Evolutionary conservation across 768 basidiomycete species (phyloP), one percentile per base, ranked within the genome.

Genomic region (Wakefieldia striispora): DNA sequence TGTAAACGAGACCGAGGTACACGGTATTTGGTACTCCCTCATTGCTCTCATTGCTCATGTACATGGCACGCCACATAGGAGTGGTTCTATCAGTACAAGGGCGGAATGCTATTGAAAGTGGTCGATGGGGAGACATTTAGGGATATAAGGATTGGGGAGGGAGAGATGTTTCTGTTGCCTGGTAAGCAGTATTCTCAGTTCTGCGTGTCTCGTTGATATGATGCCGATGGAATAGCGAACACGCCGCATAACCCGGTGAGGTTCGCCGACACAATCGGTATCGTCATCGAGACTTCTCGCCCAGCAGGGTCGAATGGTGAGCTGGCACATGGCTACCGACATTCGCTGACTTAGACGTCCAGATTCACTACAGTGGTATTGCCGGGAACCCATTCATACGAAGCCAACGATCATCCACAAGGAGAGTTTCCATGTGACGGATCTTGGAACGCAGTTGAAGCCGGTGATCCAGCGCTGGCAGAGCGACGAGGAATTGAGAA

Each of bases 41-140:
- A 27, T 21, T 31, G 3, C 11, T 3, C 17, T 34, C 6, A 3
- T 24, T 5, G 13, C 26, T 53, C 43, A 58, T 4, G 6, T 13
- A 31, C 17, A 2, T 21, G 34, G 20, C 4, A 23, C 23, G 23
- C 23, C 36, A 35, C 37, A 11, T 14, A 92, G 88, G 95, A 98
- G 70, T 97, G 94, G 95, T 98, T 97, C 70, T 97, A 94, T 70
- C 95, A 99, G 65, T 77, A 95, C 74, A 93, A 94, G 67, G 95
- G 95, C 3, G 82, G 79, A 2, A 97, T 98, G 94, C 73, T 91
- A 2, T 75, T 99, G 19, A 84, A 89, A 51, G 85, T 91, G 1
- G 86, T 97, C 14, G 90, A 92, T 42, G 89, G 82, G 7, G 83
- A 80, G 10, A 72, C 74, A 54, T 95, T 95, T 70, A 76, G 78